Percentiles rank a stretch among this genome's conserved stretches.
These are phyloP conservation scores for Carex myosuroides DNA, from an alignment of 176 grass and related monocot species.

Conservation along the genomic window DNA sequence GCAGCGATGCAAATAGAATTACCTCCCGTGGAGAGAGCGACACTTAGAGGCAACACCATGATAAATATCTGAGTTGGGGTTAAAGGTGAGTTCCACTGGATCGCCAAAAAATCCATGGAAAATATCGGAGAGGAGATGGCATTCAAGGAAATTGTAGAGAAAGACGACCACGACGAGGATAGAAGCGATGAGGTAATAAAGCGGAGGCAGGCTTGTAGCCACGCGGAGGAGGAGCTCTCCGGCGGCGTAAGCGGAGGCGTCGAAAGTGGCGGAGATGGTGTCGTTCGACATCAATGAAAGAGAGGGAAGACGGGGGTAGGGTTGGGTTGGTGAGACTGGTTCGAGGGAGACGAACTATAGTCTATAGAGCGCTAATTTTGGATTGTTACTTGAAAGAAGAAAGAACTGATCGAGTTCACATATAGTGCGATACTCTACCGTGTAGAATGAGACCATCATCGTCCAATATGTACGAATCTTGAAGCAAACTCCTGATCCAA, in stretches of 20 bases:
- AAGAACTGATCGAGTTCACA: background rate
- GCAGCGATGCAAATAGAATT: background rate
- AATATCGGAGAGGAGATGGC: conserved; percentile 57
- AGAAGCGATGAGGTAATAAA: conserved; percentile 45
- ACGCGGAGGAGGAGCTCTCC: conserved; percentile 49
- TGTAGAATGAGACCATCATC: too few species aligned
- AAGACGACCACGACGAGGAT: conserved; percentile 23
- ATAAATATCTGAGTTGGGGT: conserved; percentile 75
- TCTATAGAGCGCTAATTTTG: background rate
- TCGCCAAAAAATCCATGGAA: conserved; percentile 58
- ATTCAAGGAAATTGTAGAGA: conserved; percentile 73
- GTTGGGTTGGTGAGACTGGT: background rate
- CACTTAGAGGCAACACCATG: conserved; percentile 70
- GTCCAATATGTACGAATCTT: too few species aligned
- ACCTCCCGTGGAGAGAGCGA: conserved; percentile 79
- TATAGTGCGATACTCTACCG: too few species aligned
- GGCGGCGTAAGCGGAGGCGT: conserved; percentile 23
- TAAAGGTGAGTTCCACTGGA: conserved; percentile 68
- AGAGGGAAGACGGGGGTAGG: background rate
- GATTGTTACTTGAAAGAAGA: background rate
- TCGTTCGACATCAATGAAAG: background rate
- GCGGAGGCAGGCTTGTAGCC: conserved; percentile 29
- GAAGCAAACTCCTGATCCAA: too few species aligned
- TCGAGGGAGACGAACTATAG: conserved; percentile 7
- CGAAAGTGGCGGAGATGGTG: conserved; percentile 18